phyloP scores from a whole-genome alignment of 2,329 filamentous ascomycete genomes.

The Aureobasidium sp. region DNA sequence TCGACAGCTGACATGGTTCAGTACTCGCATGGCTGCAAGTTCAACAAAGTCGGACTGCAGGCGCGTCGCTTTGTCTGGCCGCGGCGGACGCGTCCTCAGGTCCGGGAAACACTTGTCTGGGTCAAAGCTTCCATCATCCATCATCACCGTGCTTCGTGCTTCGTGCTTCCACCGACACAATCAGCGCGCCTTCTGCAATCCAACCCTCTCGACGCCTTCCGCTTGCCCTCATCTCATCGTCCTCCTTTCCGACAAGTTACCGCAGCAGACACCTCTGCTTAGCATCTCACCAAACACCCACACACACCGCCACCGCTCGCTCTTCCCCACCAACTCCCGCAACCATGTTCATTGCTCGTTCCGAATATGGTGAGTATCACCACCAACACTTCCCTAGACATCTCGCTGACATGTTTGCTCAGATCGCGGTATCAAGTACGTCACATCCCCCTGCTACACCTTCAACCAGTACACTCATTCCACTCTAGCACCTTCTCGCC shows the following conservation, averaged over 20 bases:
- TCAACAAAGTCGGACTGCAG: not conserved
- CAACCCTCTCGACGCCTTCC: not conserved
- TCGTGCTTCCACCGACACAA: not conserved
- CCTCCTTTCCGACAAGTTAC: not conserved
- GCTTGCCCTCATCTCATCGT: not conserved
- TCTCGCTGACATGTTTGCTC: slow-evolving; percentile 17
- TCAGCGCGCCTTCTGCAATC: not conserved
- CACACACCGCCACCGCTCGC: slow-evolving; percentile 1
- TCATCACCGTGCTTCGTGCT: not conserved
- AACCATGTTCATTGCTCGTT: slow-evolving; percentile 99
- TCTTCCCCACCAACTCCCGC: slow-evolving; percentile 24
- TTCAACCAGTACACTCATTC: slow-evolving; percentile 20
- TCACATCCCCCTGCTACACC: slow-evolving; percentile 42
- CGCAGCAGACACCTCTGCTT: not conserved
- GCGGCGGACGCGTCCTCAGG: not conserved
- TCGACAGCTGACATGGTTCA: slow-evolving; percentile 12
- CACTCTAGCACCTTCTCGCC: slow-evolving; percentile 86
- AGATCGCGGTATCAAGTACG: slow-evolving; percentile 97
- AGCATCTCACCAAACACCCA: not conserved
- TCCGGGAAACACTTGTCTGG: not conserved
- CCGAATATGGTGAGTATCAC: slow-evolving; percentile 82
- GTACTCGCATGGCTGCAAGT: slow-evolving; percentile 10
- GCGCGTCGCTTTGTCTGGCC: not conserved
- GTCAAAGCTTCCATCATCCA: not conserved
- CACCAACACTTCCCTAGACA: not conserved